phyloP scores from a whole-genome alignment of 2,329 filamentous ascomycete species.

The Sporothrix variecibatus region DNA sequence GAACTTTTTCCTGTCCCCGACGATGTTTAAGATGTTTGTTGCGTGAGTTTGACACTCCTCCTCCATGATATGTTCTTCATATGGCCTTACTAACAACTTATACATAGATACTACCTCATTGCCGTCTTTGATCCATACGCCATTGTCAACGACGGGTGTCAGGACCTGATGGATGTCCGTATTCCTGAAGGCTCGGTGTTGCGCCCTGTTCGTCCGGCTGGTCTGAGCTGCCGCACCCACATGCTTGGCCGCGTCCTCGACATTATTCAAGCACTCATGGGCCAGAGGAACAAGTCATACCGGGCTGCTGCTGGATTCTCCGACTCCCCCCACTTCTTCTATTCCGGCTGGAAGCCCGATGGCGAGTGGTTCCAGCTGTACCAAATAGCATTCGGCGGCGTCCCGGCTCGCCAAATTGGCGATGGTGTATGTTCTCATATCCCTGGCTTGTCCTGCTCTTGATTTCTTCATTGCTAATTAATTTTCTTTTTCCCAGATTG shows the following conservation, averaged over 20 bases:
- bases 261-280: constrained; percentile 52
- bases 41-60: no score
- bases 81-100: no score
- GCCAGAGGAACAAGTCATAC: constrained; percentile 48
- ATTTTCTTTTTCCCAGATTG: constrained; percentile 34
- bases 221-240: constrained; percentile 51
- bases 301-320: constrained; percentile 53
- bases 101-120: constrained; percentile 41
- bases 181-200: constrained; percentile 50
- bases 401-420: constrained; percentile 49
- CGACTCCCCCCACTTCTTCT: constrained; percentile 53
- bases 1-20: not conserved
- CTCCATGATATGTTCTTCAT: no score
- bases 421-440: constrained; percentile 42
- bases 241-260: constrained; percentile 51
- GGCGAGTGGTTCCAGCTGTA: constrained; percentile 53
- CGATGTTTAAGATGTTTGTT: constrained; percentile 1
- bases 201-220: constrained; percentile 49
- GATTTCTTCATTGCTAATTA: not conserved
- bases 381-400: constrained; percentile 53
- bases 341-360: constrained; percentile 50
- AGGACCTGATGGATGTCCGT: constrained; percentile 50
- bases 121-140: constrained; percentile 50
- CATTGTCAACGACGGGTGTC: constrained; percentile 54
- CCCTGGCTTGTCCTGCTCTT: not conserved